These are phyloP conservation scores for Podospora conica DNA, from an alignment of 495 filamentous ascomycete species.

Conservation along the genomic window DNA sequence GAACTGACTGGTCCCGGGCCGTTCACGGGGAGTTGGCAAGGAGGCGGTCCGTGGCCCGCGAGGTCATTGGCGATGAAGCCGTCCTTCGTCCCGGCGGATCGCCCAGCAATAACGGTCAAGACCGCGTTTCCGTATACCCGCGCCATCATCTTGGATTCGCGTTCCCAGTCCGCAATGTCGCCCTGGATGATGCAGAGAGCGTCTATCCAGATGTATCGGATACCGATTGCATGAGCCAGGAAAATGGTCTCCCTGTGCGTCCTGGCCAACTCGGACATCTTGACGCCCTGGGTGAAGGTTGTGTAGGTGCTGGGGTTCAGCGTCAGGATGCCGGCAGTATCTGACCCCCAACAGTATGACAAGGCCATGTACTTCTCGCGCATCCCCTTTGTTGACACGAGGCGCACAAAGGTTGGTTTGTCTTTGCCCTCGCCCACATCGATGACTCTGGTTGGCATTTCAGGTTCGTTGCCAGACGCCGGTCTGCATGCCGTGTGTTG, in stretches of 20 bases:
- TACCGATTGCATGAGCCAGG: background rate
- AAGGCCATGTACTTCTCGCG: slow-evolving; percentile 6
- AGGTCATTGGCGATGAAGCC: slow-evolving; percentile 9
- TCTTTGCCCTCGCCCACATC: slow-evolving; percentile 1
- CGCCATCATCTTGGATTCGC: slow-evolving; percentile 5
- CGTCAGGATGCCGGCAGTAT: slow-evolving; percentile 2
- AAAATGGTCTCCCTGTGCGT: slow-evolving; percentile 3
- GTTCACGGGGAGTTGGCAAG: slow-evolving; percentile 4
- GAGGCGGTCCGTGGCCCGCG: background rate
- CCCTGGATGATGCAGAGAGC: slow-evolving; percentile 28
- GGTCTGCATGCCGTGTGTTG: background rate
- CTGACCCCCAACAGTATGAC: slow-evolving; percentile 10
- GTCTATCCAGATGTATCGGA: slow-evolving; percentile 23
- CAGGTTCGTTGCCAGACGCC: background rate
- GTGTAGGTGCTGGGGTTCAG: background rate
- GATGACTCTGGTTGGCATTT: slow-evolving; percentile 9
- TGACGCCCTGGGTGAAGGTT: background rate
- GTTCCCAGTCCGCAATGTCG: slow-evolving; percentile 9
- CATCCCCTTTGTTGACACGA: slow-evolving; percentile 3
- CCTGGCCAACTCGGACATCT: background rate
- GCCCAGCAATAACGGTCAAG: slow-evolving; percentile 5
- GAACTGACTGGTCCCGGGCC: background rate
- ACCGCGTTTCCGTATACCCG: slow-evolving; percentile 3
- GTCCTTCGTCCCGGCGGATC: slow-evolving; percentile 8
- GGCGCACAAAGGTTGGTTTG: background rate